Evolutionary conservation across 2,329 filamentous ascomycete genomes (phyloP).

Genomic region (Alternaria viburni): DNA sequence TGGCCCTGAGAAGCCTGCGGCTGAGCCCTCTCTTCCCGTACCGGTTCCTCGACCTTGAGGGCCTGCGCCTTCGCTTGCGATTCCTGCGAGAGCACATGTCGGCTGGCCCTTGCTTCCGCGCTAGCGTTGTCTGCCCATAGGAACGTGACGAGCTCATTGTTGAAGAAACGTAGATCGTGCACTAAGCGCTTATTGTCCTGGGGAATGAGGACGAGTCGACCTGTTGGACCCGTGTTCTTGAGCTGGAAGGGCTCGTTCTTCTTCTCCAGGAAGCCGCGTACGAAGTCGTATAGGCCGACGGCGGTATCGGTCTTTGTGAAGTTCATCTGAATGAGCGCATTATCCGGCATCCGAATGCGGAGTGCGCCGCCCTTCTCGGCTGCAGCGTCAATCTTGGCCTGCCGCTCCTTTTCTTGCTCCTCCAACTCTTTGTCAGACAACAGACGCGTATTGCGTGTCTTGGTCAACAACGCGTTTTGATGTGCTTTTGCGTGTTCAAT

Average conservation of each 20-base stretch:
- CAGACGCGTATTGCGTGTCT: conserved; percentile 75
- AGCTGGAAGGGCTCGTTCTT: conserved; percentile 73
- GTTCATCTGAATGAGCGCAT: conserved; percentile 75
- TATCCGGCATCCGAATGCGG: conserved; percentile 87
- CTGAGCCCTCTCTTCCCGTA: conserved; percentile 14
- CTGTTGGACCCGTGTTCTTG: conserved; percentile 65
- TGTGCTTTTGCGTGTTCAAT: conserved; percentile 77
- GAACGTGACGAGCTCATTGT: conserved; percentile 76
- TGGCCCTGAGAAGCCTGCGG: conserved; percentile 12
- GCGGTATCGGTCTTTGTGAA: conserved; percentile 73
- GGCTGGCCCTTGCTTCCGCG: conserved; percentile 59
- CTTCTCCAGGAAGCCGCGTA: conserved; percentile 72
- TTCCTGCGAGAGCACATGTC: conserved; percentile 65
- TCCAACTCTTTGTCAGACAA: conserved; percentile 83
- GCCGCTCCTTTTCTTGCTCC: conserved; percentile 69
- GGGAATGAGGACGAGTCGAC: conserved; percentile 52
- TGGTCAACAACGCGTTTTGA: conserved; percentile 69
- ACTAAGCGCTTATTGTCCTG: conserved; percentile 67
- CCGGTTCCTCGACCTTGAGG: conserved; percentile 67
- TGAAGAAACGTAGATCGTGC: conserved; percentile 71
- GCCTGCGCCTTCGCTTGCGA: conserved; percentile 67
- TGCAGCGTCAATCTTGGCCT: conserved; percentile 69
- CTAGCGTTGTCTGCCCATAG: conserved; percentile 72
- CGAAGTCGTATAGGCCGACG: conserved; percentile 74
- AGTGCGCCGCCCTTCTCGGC: conserved; percentile 68